phyloP scores from a whole-genome alignment of 1,139 yeast genomes.

The Pichia sp. region DNA sequence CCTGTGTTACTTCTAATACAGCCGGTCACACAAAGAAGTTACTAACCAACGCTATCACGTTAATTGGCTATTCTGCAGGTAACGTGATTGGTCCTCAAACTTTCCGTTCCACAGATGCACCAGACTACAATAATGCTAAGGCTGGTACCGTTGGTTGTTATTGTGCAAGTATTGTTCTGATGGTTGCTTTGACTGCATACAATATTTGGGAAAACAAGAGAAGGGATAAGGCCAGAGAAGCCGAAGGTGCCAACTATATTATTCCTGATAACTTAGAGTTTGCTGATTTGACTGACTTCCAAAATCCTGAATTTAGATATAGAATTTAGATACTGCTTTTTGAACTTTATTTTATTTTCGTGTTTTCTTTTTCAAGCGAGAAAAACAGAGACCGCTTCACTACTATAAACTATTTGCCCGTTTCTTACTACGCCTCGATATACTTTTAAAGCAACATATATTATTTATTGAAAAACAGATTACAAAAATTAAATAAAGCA shows the following conservation, averaged over 20 bases:
- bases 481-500: background rate
- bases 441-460: background rate
- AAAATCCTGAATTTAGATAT: conserved; percentile 46
- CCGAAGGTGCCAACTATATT: conserved; percentile 22
- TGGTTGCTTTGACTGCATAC: conserved; percentile 14
- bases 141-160: conserved; percentile 30
- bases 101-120: conserved; percentile 35
- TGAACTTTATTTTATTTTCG: background rate
- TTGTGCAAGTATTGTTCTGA: conserved; percentile 20
- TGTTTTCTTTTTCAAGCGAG: background rate
- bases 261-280: conserved; percentile 41
- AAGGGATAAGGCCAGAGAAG: conserved; percentile 14
- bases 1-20: conserved; percentile 43
- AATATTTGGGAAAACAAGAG: conserved; percentile 22
- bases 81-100: conserved; percentile 71
- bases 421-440: too few species aligned
- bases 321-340: conserved; percentile 3
- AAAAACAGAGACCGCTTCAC: background rate
- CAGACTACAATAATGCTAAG: conserved; percentile 24
- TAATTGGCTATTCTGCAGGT: conserved; percentile 65
- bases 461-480: background rate
- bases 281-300: conserved; percentile 49
- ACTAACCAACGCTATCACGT: conserved; percentile 53
- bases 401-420: background rate
- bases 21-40: conserved; percentile 70